Evolutionary conservation across 805 yeast species (phyloP).

Genomic region (Diddensiella transvaalensis): DNA sequence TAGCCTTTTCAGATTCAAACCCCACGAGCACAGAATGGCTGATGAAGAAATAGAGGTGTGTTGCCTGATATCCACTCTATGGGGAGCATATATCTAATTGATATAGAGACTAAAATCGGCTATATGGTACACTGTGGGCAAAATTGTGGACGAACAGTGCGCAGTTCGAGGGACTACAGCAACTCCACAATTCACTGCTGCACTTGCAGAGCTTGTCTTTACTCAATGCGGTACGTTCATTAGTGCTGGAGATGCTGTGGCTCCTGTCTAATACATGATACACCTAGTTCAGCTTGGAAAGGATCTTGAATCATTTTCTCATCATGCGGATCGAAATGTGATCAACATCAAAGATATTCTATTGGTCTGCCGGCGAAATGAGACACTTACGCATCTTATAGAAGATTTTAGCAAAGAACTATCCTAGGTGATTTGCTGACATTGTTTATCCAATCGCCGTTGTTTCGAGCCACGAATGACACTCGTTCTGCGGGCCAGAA

Average conservation of each 20-base stretch:
- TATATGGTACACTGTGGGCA: constrained; percentile 30
- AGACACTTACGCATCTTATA: constrained; percentile 25
- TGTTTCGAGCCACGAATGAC: no score
- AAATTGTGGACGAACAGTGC: constrained; percentile 31
- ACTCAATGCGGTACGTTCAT: constrained; percentile 26
- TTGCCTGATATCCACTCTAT: no score
- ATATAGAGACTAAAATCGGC: constrained; percentile 25
- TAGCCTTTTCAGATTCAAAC: background rate
- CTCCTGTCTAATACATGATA: background rate
- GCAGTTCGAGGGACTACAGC: constrained; percentile 21
- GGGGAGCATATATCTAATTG: no score
- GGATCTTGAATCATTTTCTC: constrained; percentile 32
- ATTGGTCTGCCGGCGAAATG: constrained; percentile 33
- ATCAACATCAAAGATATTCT: constrained; percentile 28
- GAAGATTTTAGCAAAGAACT: constrained; percentile 19
- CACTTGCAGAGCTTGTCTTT: constrained; percentile 32
- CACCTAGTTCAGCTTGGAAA: constrained; percentile 25
- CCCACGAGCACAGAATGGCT: no score
- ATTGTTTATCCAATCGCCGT: no score
- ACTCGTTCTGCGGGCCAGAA: no score
- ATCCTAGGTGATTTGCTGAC: no score
- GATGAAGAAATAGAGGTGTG: no score
- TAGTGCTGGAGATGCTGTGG: constrained; percentile 3
- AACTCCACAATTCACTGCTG: constrained; percentile 33
- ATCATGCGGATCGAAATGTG: constrained; percentile 31